Evolutionary conservation across 2,329 filamentous ascomycete genomes (phyloP), one percentile per base, ranked within the genome.

Genomic region (Trichothecium roseum): DNA sequence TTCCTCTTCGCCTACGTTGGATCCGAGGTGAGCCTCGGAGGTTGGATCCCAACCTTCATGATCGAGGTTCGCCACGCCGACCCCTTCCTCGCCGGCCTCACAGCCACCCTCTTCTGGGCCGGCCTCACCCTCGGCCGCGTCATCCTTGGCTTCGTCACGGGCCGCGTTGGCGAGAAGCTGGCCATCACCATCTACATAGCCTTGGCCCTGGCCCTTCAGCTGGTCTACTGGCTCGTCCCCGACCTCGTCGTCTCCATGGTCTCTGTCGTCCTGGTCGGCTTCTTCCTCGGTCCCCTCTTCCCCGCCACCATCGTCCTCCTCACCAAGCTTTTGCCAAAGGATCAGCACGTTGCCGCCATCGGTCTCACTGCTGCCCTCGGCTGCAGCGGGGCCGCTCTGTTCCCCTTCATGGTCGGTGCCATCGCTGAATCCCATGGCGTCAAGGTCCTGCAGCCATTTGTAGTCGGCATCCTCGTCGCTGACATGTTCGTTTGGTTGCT

Each of bases 21-120:
- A 4, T 69, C 74, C 5, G 86, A 94, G 57, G 81, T 86, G 40
- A 76, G 74, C 1, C 62, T 87, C 3, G 80, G 81, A 8, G 61
- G 84, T 13, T 91, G 84, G 84, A 80, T 93, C 30, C 28, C 34
- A 33, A 80, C 79, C 1, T 93, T 94, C 53, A 93, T 94, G 84
- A 75, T 88, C n/a, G 65, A 72, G 15, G 78, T 87, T 17, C 73
- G 87, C 12, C 56, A 79, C 27, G 84, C 78, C 4, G 69, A 65
- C 17, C 63, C 75, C 0, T 89, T 91, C 49, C 68, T 77, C 3
- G 78, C 81, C 24, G 85, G 85, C 3, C 74, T 91, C 60, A 77
- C 75, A 0, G 79, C 78, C 0, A 89, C 84, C 0, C 79, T 84
- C 0, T 93, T 89, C 59, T 94, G 86, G 86, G 69, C 85, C 30